Conservation (phyloP, 495 filamentous ascomycete species). For the Recurvomyces mirabilis region DNA sequence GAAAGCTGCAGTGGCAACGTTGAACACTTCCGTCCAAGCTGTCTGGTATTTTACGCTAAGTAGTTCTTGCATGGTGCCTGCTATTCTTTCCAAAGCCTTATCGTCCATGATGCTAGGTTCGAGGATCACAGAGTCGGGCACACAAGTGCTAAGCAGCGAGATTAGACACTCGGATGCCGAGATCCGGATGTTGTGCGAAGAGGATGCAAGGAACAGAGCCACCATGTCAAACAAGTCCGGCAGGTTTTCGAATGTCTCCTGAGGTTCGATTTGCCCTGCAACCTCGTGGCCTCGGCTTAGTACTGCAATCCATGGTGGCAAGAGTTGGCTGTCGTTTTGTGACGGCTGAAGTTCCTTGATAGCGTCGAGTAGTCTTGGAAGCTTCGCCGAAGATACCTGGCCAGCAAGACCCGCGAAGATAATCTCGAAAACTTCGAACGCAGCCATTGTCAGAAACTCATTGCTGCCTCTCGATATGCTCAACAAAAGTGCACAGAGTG, state of each 20-base stretch:
- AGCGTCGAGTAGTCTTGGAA: slow-evolving; percentile 74
- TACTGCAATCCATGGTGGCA: slow-evolving; percentile 94
- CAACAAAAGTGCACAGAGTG: slow-evolving; percentile 77
- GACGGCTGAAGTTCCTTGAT: slow-evolving; percentile 84
- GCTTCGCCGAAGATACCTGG: slow-evolving; percentile 73
- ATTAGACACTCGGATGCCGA: slow-evolving; percentile 92
- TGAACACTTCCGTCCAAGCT: slow-evolving; percentile 93
- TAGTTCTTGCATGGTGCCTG: slow-evolving; percentile 53
- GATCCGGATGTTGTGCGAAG: slow-evolving; percentile 80
- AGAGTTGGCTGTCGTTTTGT: slow-evolving; percentile 78
- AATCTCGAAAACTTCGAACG: slow-evolving; percentile 93
- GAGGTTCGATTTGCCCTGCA: slow-evolving; percentile 68
- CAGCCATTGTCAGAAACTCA: slow-evolving; percentile 87
- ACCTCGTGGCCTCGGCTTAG: slow-evolving; percentile 90
- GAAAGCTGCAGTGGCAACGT: slow-evolving; percentile 76
- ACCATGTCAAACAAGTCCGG: slow-evolving; percentile 70
- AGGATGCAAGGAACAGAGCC: slow-evolving; percentile 66
- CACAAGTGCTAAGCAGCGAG: slow-evolving; percentile 78
- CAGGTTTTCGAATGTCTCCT: slow-evolving; percentile 80
- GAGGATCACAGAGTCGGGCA: slow-evolving; percentile 66
- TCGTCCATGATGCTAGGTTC: slow-evolving; percentile 79
- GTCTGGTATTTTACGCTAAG: slow-evolving; percentile 82
- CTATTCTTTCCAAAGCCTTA: slow-evolving; percentile 65
- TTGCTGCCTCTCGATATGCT: slow-evolving; percentile 77
- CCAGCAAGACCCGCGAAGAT: slow-evolving; percentile 86